phyloP scores from a whole-genome alignment of 371 early-diverging fungal genomes.

The Coemansia sp. region DNA sequence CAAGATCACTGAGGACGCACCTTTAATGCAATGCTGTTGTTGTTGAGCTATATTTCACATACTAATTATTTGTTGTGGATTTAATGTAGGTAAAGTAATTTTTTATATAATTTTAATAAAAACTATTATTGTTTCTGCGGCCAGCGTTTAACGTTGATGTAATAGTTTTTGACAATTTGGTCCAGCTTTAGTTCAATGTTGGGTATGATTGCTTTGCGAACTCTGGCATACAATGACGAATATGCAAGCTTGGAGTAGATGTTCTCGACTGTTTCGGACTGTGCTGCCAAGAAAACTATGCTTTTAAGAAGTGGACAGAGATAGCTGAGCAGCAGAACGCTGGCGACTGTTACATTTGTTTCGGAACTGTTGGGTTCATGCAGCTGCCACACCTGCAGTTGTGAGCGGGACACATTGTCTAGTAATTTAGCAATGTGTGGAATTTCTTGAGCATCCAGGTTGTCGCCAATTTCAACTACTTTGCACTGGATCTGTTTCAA shows the following conservation, averaged over 20 bases:
- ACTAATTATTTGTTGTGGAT: too few species aligned
- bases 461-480: background rate
- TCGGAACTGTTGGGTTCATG: background rate
- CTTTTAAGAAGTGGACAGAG: background rate
- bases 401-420: background rate
- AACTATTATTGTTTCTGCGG: too few species aligned
- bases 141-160: background rate
- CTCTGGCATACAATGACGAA: background rate
- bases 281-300: background rate
- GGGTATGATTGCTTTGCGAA: background rate
- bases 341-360: background rate
- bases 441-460: background rate
- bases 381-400: constrained; percentile 8
- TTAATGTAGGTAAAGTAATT: too few species aligned
- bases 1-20: constrained; percentile 36
- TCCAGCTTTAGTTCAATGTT: constrained; percentile 1
- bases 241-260: constrained; percentile 9
- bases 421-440: background rate
- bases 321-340: background rate
- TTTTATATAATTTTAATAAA: too few species aligned
- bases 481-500: background rate
- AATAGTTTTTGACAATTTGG: background rate
- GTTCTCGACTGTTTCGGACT: background rate
- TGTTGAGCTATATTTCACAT: too few species aligned
- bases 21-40: background rate